Evolutionary conservation across 2,329 filamentous ascomycete genomes (phyloP), one percentile per base, ranked within the genome.

Genomic region (Alternaria gansuensis): DNA sequence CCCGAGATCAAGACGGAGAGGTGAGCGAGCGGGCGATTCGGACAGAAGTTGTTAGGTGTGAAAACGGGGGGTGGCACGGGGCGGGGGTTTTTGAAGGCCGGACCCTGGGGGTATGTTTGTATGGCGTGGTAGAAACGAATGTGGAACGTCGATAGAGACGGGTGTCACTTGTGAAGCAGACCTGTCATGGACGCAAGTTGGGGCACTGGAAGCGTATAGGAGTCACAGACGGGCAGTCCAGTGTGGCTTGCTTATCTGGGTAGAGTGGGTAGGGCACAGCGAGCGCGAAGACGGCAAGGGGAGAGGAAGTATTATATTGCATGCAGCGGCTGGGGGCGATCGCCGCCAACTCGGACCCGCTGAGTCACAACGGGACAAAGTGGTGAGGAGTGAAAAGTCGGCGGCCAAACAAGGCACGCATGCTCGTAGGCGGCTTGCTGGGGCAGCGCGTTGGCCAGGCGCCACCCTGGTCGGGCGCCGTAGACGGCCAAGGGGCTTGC

Each of bases 131-230:
- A 67, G 69, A 71, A 75, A 68, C 73, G 72, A 75, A 67, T 66
- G 73, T 75, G 67, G 57, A 70, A 70, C 65, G 65, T 57, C 54
- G 63, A 63, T 58, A 57, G 63, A 57, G 63, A 70, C 60, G 64
- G 66, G 69, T 70, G 69, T 69, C 66, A 74, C 71, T 56, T 61
- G 64, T 71, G 71, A 69, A 66, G 65, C 67, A 71, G 62, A 65
- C 51, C n/a, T 24, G 48, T 49, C 51, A 59, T 49, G 36, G 28
- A 61, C 23, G 43, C 28, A 31, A 23, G 24, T 41, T 28, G 29
- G 40, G 17, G 23, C 14, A 43, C 40, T 23, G 50, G 54, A 48
- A 60, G 63, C 54, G 51, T 61, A 54, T 13, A 49, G 45, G 61
- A 58, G 51, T 48, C 55, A 43, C 68, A 69, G 67, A 43, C 68